Evolutionary conservation across 805 yeast species (phyloP).

Genomic region (Suhomyces kilbournensis): DNA sequence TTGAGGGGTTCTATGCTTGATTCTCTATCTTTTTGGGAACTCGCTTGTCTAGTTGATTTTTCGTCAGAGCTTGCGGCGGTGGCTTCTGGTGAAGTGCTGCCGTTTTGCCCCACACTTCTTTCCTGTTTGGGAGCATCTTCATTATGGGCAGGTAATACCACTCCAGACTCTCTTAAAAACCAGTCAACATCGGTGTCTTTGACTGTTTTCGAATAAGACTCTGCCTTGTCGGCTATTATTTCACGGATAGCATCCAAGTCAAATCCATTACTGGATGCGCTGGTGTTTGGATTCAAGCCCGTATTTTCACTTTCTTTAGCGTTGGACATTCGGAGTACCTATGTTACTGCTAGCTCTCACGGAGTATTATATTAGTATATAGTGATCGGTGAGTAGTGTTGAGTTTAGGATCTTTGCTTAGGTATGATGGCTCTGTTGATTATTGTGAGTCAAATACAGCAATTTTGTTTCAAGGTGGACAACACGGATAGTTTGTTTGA

Average conservation of each 20-base stretch:
- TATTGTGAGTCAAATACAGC: no score
- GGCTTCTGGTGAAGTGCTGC: not conserved
- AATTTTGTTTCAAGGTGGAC: no score
- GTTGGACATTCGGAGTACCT: not conserved
- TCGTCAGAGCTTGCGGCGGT: not conserved
- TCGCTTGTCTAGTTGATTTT: not conserved
- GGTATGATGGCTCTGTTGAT: not conserved
- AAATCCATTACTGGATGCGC: slow-evolving; percentile 3
- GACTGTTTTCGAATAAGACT: slow-evolving; percentile 26
- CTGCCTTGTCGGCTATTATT: slow-evolving; percentile 21
- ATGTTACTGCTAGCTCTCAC: not conserved
- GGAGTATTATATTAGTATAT: not conserved
- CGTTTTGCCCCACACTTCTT: not conserved
- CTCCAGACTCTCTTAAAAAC: slow-evolving; percentile 42
- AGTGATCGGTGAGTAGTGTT: not conserved
- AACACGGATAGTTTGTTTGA: not conserved
- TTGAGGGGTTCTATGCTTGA: not conserved
- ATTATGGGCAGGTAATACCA: slow-evolving; percentile 15
- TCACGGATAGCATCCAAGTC: slow-evolving; percentile 21
- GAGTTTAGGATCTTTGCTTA: not conserved
- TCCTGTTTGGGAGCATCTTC: not conserved
- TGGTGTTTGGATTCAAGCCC: not conserved
- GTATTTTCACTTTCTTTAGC: not conserved
- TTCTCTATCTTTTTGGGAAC: not conserved
- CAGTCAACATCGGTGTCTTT: slow-evolving; percentile 48